Percentiles rank a stretch among this genome's conserved stretches.
Conservation (phyloP, 2,329 filamentous ascomycete genomes). For the Cyphellophora attinorum region DNA sequence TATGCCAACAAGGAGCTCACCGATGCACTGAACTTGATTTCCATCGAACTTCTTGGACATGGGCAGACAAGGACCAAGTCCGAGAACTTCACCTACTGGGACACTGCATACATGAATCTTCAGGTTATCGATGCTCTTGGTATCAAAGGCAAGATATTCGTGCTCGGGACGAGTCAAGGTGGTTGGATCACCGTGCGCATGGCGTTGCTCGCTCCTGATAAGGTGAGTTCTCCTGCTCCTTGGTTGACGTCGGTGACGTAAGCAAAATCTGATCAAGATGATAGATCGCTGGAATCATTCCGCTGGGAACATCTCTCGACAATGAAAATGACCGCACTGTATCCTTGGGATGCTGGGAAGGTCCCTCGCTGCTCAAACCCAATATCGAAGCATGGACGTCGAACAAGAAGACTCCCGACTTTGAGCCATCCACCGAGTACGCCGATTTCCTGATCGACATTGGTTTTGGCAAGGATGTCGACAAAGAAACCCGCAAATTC, state of each 20-base stretch:
- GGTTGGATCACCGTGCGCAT: slow-evolving; percentile 44
- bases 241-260: background rate
- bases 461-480: slow-evolving; percentile 35
- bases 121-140: slow-evolving; percentile 20
- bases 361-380: slow-evolving; percentile 22
- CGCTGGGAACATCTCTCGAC: slow-evolving; percentile 44
- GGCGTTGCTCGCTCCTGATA: slow-evolving; percentile 41
- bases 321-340: slow-evolving; percentile 36
- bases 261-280: background rate
- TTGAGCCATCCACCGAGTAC: slow-evolving; percentile 31
- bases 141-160: slow-evolving; percentile 18
- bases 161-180: slow-evolving; percentile 43
- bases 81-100: slow-evolving; percentile 47
- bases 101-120: slow-evolving; percentile 40
- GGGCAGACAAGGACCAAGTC: slow-evolving; percentile 33
- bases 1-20: slow-evolving; percentile 27
- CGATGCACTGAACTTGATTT: slow-evolving; percentile 38
- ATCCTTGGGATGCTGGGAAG: slow-evolving; percentile 40
- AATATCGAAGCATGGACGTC: slow-evolving; percentile 33
- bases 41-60: slow-evolving; percentile 45
- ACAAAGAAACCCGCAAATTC: slow-evolving; percentile 28
- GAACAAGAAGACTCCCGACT: slow-evolving; percentile 29
- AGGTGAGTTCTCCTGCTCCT: slow-evolving; percentile 22
- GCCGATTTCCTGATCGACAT: slow-evolving; percentile 36
- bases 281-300: slow-evolving; percentile 43